phyloP scores from a whole-genome alignment of 108 stramenopile genomes.

The Conticribra weissflogii region DNA sequence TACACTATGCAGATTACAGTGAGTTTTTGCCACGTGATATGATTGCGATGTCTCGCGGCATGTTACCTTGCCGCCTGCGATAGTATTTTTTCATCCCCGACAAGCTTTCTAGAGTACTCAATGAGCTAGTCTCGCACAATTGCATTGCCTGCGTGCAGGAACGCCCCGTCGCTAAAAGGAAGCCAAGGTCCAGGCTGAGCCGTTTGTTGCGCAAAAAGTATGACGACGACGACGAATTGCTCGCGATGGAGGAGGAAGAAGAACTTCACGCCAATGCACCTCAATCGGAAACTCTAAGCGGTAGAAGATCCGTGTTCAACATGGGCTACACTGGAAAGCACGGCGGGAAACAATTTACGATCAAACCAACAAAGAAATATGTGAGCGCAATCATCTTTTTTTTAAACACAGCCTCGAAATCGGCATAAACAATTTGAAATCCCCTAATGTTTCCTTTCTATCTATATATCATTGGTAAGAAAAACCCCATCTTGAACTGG shows the following conservation, averaged over 20 bases:
- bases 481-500: slow-evolving; percentile 29
- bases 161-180: neutral
- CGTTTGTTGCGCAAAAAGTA: neutral
- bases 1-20: slow-evolving; percentile 39
- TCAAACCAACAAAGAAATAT: slow-evolving; percentile 18
- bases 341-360: slow-evolving; percentile 14
- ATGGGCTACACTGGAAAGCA: neutral
- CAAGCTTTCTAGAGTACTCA: too few species aligned
- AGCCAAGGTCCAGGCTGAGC: neutral
- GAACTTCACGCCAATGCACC: neutral
- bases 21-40: slow-evolving; percentile 4
- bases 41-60: neutral
- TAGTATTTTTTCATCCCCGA: too few species aligned
- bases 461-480: slow-evolving; percentile 3
- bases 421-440: neutral
- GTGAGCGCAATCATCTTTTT: slow-evolving; percentile 2
- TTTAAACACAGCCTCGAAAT: neutral
- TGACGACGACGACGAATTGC: neutral
- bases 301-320: slow-evolving; percentile 3
- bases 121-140: neutral
- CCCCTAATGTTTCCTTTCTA: neutral
- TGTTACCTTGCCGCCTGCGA: too few species aligned
- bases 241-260: neutral
- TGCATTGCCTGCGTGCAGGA: neutral
- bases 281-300: neutral